These are phyloP conservation scores for Hypomyces rosellus DNA, from an alignment of 2,329 filamentous ascomycete genomes.

Conservation along the genomic window DNA sequence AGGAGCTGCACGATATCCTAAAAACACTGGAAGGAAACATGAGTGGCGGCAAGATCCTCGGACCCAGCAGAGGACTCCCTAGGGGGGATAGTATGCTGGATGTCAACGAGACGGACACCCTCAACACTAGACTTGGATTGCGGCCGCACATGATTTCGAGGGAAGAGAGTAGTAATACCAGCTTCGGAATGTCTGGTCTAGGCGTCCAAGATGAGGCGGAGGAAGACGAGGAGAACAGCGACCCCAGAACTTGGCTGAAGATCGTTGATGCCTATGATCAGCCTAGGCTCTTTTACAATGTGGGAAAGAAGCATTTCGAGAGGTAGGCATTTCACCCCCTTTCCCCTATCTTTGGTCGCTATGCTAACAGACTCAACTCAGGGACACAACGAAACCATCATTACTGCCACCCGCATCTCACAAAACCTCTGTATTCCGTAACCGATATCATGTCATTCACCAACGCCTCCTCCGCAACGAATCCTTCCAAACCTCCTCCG, in stretches of 20 bases:
- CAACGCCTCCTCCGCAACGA: constrained; percentile 90
- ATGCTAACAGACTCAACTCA: constrained; percentile 21
- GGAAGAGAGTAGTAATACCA: constrained; percentile 59
- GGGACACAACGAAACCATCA: constrained; percentile 57
- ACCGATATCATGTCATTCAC: constrained; percentile 86
- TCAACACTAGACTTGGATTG: constrained; percentile 51
- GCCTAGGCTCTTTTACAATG: constrained; percentile 70
- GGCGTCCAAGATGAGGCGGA: constrained; percentile 49
- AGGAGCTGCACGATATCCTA: constrained; percentile 73
- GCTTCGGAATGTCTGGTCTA: constrained; percentile 54
- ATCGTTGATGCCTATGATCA: constrained; percentile 80
- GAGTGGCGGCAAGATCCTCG: constrained; percentile 69
- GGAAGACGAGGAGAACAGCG: constrained; percentile 53
- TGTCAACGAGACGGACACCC: constrained; percentile 43
- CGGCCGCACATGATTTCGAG: constrained; percentile 39
- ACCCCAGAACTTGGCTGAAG: constrained; percentile 78
- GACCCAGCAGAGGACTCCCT: constrained; percentile 43
- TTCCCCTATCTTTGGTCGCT: neutral
- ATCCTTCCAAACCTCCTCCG: constrained; percentile 77
- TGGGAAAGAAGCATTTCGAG: constrained; percentile 85
- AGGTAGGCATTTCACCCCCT: constrained; percentile 38
- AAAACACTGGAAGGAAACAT: constrained; percentile 81
- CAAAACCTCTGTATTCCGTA: constrained; percentile 80
- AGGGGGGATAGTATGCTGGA: constrained; percentile 59
- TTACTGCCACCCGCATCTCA: constrained; percentile 70